phyloP scores from a whole-genome alignment of 1,284 basidiomycete genomes.

The Ustilago trichophora region DNA sequence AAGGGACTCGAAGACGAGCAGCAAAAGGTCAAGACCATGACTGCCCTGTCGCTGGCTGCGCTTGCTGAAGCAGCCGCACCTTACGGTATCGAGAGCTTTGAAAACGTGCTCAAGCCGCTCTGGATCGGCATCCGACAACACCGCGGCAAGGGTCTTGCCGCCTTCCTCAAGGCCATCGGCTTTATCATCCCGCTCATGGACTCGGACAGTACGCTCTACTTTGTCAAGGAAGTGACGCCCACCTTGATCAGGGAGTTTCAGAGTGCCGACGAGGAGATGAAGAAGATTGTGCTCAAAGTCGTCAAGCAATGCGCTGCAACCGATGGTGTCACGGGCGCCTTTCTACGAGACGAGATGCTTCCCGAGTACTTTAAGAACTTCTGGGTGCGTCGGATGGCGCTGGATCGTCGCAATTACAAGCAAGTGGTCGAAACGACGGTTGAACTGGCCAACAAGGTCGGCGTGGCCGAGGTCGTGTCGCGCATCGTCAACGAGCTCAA shows the following conservation, averaged over 20 bases:
- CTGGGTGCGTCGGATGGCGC: conserved; percentile 93
- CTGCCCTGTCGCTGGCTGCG: conserved; percentile 92
- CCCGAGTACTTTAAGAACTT: conserved; percentile 99
- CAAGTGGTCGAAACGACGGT: conserved; percentile 99
- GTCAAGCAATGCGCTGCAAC: conserved; percentile 99
- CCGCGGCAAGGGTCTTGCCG: conserved; percentile 95
- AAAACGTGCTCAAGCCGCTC: conserved; percentile 95
- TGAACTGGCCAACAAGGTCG: conserved; percentile 94
- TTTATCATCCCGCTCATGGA: conserved; percentile 99
- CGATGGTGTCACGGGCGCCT: conserved; percentile 71
- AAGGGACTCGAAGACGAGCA: conserved; percentile 97
- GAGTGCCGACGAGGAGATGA: conserved; percentile 99
- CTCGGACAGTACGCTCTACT: conserved; percentile 74
- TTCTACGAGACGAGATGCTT: conserved; percentile 85
- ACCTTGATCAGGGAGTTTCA: conserved; percentile 95
- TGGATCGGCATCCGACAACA: conserved; percentile 98
- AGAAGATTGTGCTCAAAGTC: conserved; percentile 98
- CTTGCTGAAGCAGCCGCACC: conserved; percentile 96
- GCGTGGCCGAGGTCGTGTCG: conserved; percentile 93
- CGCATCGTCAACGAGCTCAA: conserved; percentile 96
- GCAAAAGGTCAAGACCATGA: conserved; percentile 99
- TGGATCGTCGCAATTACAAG: conserved; percentile 93
- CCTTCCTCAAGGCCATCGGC: conserved; percentile 97
- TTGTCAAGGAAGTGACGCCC: conserved; percentile 65
- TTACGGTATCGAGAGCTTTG: conserved; percentile 99